Conservation (phyloP, 345 rosid species). For the Citropsis articulata region DNA sequence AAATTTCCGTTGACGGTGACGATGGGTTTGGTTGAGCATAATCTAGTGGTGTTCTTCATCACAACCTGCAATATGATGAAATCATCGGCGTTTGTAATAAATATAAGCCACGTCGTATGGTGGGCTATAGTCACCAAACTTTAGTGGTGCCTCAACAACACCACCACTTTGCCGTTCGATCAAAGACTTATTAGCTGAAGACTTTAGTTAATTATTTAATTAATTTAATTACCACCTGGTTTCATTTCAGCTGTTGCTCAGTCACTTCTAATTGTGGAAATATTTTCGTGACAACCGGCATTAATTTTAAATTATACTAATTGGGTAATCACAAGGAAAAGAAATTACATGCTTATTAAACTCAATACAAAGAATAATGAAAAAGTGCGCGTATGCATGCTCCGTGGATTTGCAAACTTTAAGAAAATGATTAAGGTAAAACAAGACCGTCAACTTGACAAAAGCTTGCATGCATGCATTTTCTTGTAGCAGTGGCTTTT, state of each 20-base stretch:
- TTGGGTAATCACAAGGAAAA: background rate
- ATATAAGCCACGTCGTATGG: background rate
- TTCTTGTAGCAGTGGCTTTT: conserved; percentile 4
- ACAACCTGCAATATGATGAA: conserved; percentile 44
- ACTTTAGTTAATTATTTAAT: too few relatives aligned
- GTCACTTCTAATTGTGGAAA: background rate
- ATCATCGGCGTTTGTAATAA: too few relatives aligned
- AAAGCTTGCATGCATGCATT: background rate
- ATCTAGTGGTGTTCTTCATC: conserved; percentile 48
- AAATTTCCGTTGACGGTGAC: conserved; percentile 72
- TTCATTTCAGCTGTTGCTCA: background rate
- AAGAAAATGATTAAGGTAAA: background rate
- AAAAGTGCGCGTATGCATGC: background rate
- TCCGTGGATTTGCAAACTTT: background rate
- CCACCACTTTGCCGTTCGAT: background rate
- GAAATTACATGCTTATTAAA: background rate
- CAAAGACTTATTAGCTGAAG: background rate
- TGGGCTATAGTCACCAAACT: background rate
- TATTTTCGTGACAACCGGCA: background rate
- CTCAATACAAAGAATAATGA: background rate
- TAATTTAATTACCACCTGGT: too few relatives aligned
- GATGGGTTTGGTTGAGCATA: conserved; percentile 74
- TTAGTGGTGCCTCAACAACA: conserved; percentile 2
- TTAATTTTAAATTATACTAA: background rate
- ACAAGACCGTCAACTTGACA: background rate